These are phyloP conservation scores for Calonectria ilicicola DNA, from an alignment of 2,329 filamentous ascomycete species.

Conservation along the genomic window DNA sequence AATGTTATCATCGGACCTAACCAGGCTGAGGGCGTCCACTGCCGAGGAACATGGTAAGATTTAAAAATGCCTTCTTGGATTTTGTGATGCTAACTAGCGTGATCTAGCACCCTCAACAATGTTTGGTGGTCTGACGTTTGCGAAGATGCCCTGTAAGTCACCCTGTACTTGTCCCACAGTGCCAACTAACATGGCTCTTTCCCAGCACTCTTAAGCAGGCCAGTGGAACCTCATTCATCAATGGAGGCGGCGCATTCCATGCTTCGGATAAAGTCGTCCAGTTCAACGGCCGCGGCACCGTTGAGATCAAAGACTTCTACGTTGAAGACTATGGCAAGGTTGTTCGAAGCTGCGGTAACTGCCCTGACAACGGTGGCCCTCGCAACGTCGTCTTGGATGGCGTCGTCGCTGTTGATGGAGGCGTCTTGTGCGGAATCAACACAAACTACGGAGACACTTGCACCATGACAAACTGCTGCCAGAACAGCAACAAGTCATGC, in stretches of 20 bases:
- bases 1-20: constrained; percentile 66
- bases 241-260: constrained; percentile 56
- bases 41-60: constrained; percentile 55
- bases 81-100: background rate
- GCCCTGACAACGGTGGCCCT: constrained; percentile 34
- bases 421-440: constrained; percentile 39
- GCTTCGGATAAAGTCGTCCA: constrained; percentile 55
- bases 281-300: constrained; percentile 56
- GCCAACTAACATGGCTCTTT: background rate
- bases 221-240: constrained; percentile 54
- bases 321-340: constrained; percentile 59
- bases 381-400: constrained; percentile 33
- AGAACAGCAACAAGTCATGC: constrained; percentile 36
- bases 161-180: no score
- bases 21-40: constrained; percentile 64
- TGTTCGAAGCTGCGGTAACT: constrained; percentile 60
- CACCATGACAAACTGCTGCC: constrained; percentile 37
- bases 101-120: constrained; percentile 46
- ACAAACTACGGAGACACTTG: constrained; percentile 41
- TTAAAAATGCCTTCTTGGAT: background rate
- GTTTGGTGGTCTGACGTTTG: constrained; percentile 56
- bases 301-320: constrained; percentile 44
- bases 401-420: constrained; percentile 35
- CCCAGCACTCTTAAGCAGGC: constrained; percentile 50
- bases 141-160: constrained; percentile 45